phyloP scores from a whole-genome alignment of 2,329 filamentous ascomycete genomes.

The Pseudomassariella vexata region DNA sequence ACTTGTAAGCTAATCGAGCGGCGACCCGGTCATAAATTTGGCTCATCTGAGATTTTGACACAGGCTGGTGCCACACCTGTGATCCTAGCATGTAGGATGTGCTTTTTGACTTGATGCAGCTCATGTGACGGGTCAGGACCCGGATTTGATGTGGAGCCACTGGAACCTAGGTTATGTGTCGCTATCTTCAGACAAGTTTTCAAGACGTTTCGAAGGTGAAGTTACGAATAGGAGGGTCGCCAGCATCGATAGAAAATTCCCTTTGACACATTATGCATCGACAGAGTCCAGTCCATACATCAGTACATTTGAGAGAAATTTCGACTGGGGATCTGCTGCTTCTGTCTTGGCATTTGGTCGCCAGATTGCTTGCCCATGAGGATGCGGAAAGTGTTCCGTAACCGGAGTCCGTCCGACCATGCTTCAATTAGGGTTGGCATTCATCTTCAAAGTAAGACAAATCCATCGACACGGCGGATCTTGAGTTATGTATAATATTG shows the following conservation, averaged over 20 bases:
- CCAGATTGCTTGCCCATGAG: not conserved
- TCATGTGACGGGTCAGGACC: not conserved
- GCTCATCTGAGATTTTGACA: not conserved
- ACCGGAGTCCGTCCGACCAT: not conserved
- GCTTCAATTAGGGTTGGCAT: not conserved
- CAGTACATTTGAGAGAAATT: not conserved
- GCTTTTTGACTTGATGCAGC: not conserved
- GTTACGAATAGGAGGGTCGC: not conserved
- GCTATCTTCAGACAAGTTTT: not conserved
- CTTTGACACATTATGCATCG: not conserved
- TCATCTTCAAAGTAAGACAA: not conserved
- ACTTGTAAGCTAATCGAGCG: not conserved
- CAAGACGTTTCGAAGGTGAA: not conserved
- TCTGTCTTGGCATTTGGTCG: not conserved
- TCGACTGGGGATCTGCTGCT: slow-evolving; percentile 2
- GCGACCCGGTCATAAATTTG: not conserved
- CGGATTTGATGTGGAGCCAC: not conserved
- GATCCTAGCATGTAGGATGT: not conserved
- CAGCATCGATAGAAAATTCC: not conserved
- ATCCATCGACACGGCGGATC: too few relatives aligned
- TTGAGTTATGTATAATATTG: too few relatives aligned
- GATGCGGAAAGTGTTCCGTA: not conserved
- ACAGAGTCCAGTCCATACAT: not conserved
- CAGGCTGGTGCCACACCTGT: slow-evolving; percentile 1
- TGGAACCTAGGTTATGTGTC: not conserved